Conservation (phyloP, 225 moss, liverwort and hornwort species). For the Rhytidiadelphus loreus region DNA sequence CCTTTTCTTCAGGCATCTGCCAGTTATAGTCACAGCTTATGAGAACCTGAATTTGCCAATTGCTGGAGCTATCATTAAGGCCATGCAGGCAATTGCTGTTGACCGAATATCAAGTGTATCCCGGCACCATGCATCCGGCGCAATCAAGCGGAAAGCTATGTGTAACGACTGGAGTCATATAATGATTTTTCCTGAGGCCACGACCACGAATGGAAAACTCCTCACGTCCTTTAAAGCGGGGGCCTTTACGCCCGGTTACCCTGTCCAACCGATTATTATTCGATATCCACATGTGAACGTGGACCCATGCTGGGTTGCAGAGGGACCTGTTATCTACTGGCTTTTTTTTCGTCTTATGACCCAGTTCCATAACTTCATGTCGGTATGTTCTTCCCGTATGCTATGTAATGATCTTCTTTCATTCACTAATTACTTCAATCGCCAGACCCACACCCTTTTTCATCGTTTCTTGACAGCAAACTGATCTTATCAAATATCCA, state of each 20-base stretch:
- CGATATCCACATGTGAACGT: conserved; percentile 79
- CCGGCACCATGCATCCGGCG: conserved; percentile 76
- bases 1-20: conserved; percentile 83
- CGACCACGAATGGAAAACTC: conserved; percentile 89
- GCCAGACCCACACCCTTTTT: neutral
- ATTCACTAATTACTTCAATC: neutral
- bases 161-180: conserved; percentile 98
- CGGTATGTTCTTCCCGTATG: conserved; percentile 39
- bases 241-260: conserved; percentile 77
- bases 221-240: conserved; percentile 83
- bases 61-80: conserved; percentile 81
- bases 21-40: conserved; percentile 86
- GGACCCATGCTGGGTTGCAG: conserved; percentile 90
- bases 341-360: conserved; percentile 95
- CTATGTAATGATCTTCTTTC: neutral
- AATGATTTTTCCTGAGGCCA: conserved; percentile 96
- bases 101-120: conserved; percentile 64
- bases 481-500: neutral
- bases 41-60: conserved; percentile 79
- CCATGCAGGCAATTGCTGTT: conserved; percentile 95
- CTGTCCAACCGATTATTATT: conserved; percentile 84
- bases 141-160: conserved; percentile 95
- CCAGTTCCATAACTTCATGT: conserved; percentile 92
- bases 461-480: neutral
- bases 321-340: conserved; percentile 59